phyloP scores from a whole-genome alignment of 2,329 filamentous ascomycete species.

The Claviceps purpurea region DNA sequence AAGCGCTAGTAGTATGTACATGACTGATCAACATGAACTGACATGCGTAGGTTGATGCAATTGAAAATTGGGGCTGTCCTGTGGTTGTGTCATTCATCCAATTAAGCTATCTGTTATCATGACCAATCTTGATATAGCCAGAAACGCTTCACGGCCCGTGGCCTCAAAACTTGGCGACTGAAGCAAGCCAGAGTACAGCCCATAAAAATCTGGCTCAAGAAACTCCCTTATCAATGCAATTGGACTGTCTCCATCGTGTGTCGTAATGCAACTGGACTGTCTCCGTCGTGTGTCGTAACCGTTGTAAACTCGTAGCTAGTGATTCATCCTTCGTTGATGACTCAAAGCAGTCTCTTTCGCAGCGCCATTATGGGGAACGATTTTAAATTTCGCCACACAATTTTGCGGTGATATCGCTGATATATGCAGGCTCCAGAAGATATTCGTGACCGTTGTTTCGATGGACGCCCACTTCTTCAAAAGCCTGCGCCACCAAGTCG shows the following conservation, averaged over 20 bases:
- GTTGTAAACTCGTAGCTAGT: background rate
- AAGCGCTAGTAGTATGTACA: background rate
- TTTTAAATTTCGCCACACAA: conserved; percentile 68
- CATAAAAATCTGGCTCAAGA: conserved; percentile 2
- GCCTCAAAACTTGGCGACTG: background rate
- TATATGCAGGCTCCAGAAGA: conserved; percentile 76
- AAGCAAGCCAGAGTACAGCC: background rate
- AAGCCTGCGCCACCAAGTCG: conserved; percentile 73
- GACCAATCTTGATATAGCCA: background rate
- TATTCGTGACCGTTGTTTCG: conserved; percentile 67
- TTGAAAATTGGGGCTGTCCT: background rate
- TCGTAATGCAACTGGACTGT: conserved; percentile 5
- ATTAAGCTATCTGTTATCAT: background rate
- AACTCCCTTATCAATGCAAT: conserved; percentile 12
- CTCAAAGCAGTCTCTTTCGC: background rate
- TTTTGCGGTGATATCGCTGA: conserved; percentile 78
- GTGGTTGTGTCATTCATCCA: background rate
- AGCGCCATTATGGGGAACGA: conserved; percentile 13
- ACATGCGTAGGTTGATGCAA: background rate
- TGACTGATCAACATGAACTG: background rate
- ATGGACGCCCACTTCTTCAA: conserved; percentile 70
- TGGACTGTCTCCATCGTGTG: background rate
- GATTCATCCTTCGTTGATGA: background rate
- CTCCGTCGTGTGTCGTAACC: background rate
- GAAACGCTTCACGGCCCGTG: background rate